phyloP scores from a whole-genome alignment of 352 stramenopile genomes.

The Saprolegnia diclina region DNA sequence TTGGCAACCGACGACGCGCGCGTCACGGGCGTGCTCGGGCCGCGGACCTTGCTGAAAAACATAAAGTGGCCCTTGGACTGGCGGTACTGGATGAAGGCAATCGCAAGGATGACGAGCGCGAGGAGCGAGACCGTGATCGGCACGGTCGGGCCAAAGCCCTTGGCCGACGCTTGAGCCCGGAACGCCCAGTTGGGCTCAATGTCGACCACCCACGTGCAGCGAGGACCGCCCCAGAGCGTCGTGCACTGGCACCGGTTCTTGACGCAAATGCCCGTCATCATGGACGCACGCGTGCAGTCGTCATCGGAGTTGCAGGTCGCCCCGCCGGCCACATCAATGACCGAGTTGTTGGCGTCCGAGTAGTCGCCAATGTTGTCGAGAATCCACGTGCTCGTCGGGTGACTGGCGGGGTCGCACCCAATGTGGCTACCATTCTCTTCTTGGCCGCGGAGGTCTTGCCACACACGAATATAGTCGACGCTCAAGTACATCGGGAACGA shows the following conservation, averaged over 20 bases:
- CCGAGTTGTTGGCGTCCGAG: slow-evolving; percentile 41
- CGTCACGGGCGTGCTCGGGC: neutral
- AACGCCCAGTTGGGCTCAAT: slow-evolving; percentile 25
- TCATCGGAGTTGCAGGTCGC: slow-evolving; percentile 38
- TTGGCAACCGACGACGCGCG: neutral
- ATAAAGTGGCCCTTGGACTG: slow-evolving; percentile 9
- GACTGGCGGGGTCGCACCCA: slow-evolving; percentile 35
- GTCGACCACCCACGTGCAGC: slow-evolving; percentile 33
- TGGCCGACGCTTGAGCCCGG: slow-evolving; percentile 27
- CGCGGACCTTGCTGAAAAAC: neutral
- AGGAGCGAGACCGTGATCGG: neutral
- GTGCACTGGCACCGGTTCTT: slow-evolving; percentile 44
- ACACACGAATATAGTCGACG: slow-evolving; percentile 84
- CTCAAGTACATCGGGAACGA: slow-evolving; percentile 63
- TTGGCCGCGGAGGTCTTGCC: slow-evolving; percentile 44
- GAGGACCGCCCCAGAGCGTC: slow-evolving; percentile 37
- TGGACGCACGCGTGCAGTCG: slow-evolving; percentile 40
- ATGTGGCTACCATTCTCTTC: slow-evolving; percentile 23
- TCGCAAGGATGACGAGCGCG: neutral
- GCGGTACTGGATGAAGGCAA: neutral
- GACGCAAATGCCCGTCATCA: slow-evolving; percentile 40
- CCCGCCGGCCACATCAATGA: slow-evolving; percentile 36
- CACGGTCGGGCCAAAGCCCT: slow-evolving; percentile 42
- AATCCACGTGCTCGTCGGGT: slow-evolving; percentile 68
- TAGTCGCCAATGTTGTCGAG: slow-evolving; percentile 47